Evolutionary conservation across 1,139 yeast species (phyloP).

Genomic region (Schwanniomyces etchellsii): DNA sequence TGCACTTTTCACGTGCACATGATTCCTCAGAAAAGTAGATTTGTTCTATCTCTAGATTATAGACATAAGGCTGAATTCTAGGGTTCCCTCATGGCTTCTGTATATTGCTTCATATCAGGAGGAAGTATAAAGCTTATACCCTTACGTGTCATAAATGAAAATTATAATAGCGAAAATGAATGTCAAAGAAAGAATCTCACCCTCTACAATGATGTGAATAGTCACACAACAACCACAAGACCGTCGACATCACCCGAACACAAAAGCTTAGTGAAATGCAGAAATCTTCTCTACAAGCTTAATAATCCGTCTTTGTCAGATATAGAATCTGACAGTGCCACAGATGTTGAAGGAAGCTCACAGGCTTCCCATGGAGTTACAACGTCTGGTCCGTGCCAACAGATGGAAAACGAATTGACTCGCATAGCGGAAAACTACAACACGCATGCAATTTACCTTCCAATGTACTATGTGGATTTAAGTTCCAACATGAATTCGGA

Average conservation of each 20-base stretch:
- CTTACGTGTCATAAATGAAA: conserved; percentile 17
- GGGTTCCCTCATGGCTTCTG: conserved; percentile 20
- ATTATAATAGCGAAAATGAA: conserved; percentile 1
- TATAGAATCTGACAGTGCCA: conserved; percentile 23
- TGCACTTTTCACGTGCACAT: no score
- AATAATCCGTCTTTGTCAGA: conserved; percentile 42
- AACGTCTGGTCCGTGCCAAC: conserved; percentile 12
- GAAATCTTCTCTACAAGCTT: conserved; percentile 34
- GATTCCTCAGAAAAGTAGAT: no score
- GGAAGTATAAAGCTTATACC: conserved; percentile 37
- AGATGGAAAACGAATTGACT: conserved; percentile 10
- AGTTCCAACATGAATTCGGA: conserved; percentile 24
- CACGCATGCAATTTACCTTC: conserved; percentile 36
- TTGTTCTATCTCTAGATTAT: no score
- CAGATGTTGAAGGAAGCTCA: conserved; percentile 4
- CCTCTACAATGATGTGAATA: background rate
- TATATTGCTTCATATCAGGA: conserved; percentile 36
- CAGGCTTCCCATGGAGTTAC: conserved; percentile 2
- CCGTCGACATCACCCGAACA: background rate
- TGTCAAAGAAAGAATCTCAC: background rate
- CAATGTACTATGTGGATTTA: conserved; percentile 31
- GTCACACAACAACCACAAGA: conserved; percentile 5
- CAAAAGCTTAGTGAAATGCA: conserved; percentile 21
- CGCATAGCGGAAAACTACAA: conserved; percentile 21
- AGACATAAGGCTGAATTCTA: no score